Percentiles rank a stretch among this genome's conserved stretches.
phyloP scores from a whole-genome alignment of 495 filamentous ascomycete genomes.

The Choiromyces venosus region DNA sequence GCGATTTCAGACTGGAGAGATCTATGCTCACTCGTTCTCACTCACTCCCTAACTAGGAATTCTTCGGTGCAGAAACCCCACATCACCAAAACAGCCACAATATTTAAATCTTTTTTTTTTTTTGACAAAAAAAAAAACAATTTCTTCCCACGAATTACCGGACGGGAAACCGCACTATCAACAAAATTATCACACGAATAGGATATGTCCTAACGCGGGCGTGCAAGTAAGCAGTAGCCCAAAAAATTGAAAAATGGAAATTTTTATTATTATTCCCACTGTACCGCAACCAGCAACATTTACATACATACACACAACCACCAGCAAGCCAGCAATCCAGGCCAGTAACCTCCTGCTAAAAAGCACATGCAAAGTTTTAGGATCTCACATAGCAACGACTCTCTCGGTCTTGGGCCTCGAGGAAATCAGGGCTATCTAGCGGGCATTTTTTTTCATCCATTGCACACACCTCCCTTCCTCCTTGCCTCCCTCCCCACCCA shows the following conservation, averaged over 20 bases:
- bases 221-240: not conserved
- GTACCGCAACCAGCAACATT: not conserved
- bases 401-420: not conserved
- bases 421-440: not conserved
- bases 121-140: not conserved
- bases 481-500: not conserved
- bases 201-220: not conserved
- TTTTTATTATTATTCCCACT: too few species aligned
- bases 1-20: not conserved
- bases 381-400: not conserved
- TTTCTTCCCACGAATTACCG: not conserved
- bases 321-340: not conserved
- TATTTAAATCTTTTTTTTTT: not conserved
- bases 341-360: constrained; percentile 1
- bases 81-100: not conserved
- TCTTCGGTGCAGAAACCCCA: not conserved
- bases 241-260: not conserved
- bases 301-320: not conserved
- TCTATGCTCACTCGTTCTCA: not conserved
- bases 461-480: not conserved
- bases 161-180: not conserved
- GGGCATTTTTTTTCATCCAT: not conserved
- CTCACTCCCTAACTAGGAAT: not conserved
- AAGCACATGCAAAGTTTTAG: not conserved
- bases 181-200: not conserved